Evolutionary conservation across 352 stramenopile species (phyloP), one percentile per base, ranked within the genome.

Genomic region (Pythium folliculosum): DNA sequence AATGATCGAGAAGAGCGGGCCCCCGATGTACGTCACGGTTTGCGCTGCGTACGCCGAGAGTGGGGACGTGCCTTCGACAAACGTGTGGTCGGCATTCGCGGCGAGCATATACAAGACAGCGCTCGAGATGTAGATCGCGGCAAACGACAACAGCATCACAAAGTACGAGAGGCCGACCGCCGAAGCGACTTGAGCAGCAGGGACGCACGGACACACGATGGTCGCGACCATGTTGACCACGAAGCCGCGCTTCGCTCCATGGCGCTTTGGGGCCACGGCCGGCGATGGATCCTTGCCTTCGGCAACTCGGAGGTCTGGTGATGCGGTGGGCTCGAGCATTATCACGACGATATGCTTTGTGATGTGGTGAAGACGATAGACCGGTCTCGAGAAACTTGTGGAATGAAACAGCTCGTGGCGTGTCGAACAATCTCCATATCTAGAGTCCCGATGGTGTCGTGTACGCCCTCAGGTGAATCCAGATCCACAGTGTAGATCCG

Each of bases 161-260:
- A 22, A 9, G n/a, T 58, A 58, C 27, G 51, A 44, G 5, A 58
- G 12, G 12, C 55, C 55, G 35, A 50, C 55, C 10, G 35, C 38
- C 30, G 55, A 51, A 8, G 55, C 55, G n/a, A 62, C 55, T 37
- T 62, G 55, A 16, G 55, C 55, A 0, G 30, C 35, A 37, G 55
- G 38, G 3, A 62, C 19, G 23, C 55, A 62, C 35, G 55, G 55
- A 21, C 35, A 62, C 6, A n/a, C 37, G 55, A 51, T 16, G 16
- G 55, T 35, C 55, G 44, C 23, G 27, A 25, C 40, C 52, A 47
- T 47, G n/a, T 13, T 32, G 19, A 30, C 14, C 21, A 32, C 48
- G 22, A 54, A 54, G 22, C 48, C 48, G 22, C 48, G 21, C 12
- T 54, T 30, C n/a, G 27, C 25, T 30, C 48, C 48, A 3, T 30